Conservation (phyloP, 2,329 filamentous ascomycete species). For the Acrodontium crateriforme region DNA sequence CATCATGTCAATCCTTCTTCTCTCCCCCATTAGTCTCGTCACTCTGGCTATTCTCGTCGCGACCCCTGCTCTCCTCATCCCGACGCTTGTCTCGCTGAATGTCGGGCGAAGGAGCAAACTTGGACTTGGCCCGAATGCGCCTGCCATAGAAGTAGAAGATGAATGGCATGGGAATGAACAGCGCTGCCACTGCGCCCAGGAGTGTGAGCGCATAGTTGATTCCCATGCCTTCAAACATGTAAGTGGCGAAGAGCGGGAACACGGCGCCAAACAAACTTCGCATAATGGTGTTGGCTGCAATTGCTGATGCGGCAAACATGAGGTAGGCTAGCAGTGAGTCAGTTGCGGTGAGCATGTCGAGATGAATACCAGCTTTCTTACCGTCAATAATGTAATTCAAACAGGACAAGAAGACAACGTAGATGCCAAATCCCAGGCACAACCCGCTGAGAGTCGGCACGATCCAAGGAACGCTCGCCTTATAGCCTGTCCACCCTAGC, state of each 20-base stretch:
- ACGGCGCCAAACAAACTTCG: constrained; percentile 35
- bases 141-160: constrained; percentile 30
- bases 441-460: constrained; percentile 30
- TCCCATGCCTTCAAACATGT: constrained; percentile 41
- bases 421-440: constrained; percentile 30
- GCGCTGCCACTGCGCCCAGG: constrained; percentile 30
- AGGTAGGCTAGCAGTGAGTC: no score
- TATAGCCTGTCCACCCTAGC: constrained; percentile 34
- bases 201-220: constrained; percentile 35
- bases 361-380: no score
- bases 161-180: constrained; percentile 31
- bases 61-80: constrained; percentile 8
- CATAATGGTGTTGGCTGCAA: constrained; percentile 27
- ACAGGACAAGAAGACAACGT: constrained; percentile 26
- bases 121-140: constrained; percentile 27
- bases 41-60: no score
- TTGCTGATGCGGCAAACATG: constrained; percentile 30
- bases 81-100: constrained; percentile 9
- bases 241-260: constrained; percentile 31
- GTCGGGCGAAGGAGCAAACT: constrained; percentile 23
- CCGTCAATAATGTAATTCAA: constrained; percentile 34
- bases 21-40: no score
- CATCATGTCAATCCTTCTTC: no score
- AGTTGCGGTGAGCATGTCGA: no score
- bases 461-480: constrained; percentile 27